Base-by-base conservation (phyloP, 441 rosid species). In the Theobroma grandiflorum region DNA sequence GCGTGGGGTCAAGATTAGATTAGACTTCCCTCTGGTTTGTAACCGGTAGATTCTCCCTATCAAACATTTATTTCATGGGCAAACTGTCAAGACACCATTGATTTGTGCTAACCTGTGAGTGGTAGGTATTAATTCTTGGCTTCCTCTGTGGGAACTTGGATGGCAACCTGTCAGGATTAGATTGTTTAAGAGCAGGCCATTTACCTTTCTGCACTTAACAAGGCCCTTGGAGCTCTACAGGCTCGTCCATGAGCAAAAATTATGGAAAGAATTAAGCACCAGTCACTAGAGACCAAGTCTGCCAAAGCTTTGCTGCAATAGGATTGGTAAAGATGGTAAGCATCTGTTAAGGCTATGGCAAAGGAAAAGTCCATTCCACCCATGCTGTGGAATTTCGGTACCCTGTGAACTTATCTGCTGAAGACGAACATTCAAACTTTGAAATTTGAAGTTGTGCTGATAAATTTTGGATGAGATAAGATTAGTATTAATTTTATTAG, bases 341-440 rank as follows among this genome's bases (percentile, higher is more conserved):
- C 18, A 2, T 55, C 22, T 55, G 31, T 57, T 57, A 20, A n/a
- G 10, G n/a, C 49, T 40, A n/a, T 35, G 2, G 16, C 22, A 6
- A 38, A 38, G 18, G 26, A 65, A 66, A 66, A 18, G 33, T 40
- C 71, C 31, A 42, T 66, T 42, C 72, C 35, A 67, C 3, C 16
- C 16, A 57, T 57, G 11, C 3, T 57, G 12, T n/a, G 12, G 62
- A 20, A 57, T 20, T 20, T 61, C 31, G 7, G 31, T 31, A 31
- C 40, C 4, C 33, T 33, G 8, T 63, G n/a, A 63, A 62, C 42
- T 57, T 15, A 18, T 53, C 3, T 20, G 63, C 43, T 53, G 8
- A 52, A 45, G 57, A 49, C 49, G 57, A 49, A 70, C 16, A 12
- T 70, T 70, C 74, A 47, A 47, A 49, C 74, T 70, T 47, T 70